Base-by-base conservation (phyloP, 2,329 filamentous ascomycete species). In the Neofusicoccum parvum region DNA sequence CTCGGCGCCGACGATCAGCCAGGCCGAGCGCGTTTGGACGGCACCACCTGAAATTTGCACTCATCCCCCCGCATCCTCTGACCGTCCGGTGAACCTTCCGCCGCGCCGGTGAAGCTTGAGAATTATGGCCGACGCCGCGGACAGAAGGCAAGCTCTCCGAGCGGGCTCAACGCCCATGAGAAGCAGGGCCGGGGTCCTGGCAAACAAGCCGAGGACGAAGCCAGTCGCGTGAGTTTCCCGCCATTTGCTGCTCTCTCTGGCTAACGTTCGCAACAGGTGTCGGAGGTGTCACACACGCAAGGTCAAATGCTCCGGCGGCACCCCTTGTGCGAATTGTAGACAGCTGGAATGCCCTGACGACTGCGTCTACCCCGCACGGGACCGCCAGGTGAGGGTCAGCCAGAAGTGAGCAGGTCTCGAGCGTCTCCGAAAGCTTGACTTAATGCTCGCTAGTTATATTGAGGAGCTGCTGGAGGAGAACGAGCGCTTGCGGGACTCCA, bases 271-370 rank as follows among this genome's bases (percentile, higher is more conserved):
- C 17, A 34, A 23, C 56, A 74, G 71, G 2, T 74, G 72, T 46
- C 67, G 69, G 48, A 67, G 66, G 68, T 74, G 72, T 49, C 73
- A 74, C 37, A 66, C 72, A 34, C 69, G 70, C 43, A 77, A 78
- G 60, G 69, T 76, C 41, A 76, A 75, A 67, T 78, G 75, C 65
- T 72, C 72, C n/a, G 74, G 74, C 6, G 75, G 70, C 1, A 68
- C 69, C 5, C 75, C 75, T n/a, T 78, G 75, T 65, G 67, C 68
- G 5, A 71, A 69, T 23, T 78, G 75, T 53, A 64, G 66, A 17
- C 63, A 68, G n/a, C 53, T 70, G 9, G 68, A 71, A 17, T 59
- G 66, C 11, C 39, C 48, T 4, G 37, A 66, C 51, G 70, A 72
- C 64, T 75, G 72, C 48, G 53, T 56, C 4, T 74, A 75, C 67